A percentile compares a stretch with the other conserved stretches of the same genome.
These are phyloP conservation scores for Arthrobotrys entomopaga DNA, from an alignment of 2,329 filamentous ascomycete genomes.

Conservation along the genomic window DNA sequence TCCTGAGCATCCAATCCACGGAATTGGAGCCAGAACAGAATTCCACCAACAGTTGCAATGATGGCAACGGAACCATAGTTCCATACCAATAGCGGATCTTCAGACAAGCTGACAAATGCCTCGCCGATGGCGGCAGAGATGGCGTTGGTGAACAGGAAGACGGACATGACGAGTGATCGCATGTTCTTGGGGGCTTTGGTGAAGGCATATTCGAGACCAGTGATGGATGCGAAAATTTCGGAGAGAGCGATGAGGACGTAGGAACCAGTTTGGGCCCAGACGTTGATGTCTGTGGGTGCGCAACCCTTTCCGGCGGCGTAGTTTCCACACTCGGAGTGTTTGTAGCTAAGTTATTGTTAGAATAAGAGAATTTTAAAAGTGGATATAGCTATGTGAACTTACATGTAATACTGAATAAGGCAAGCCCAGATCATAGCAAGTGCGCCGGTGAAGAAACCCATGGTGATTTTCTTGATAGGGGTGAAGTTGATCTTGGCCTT, in stretches of 20 bases:
- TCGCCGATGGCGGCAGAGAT: slow-evolving; percentile 77
- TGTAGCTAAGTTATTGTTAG: slow-evolving; percentile 49
- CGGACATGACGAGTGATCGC: slow-evolving; percentile 75
- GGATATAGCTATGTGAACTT: neutral
- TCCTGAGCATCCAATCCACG: slow-evolving; percentile 73
- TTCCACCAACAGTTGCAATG: slow-evolving; percentile 71
- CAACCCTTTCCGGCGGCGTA: slow-evolving; percentile 57
- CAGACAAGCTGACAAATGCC: slow-evolving; percentile 71
- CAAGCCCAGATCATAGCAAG: slow-evolving; percentile 67
- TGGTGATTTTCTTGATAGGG: slow-evolving; percentile 61
- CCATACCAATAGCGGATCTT: slow-evolving; percentile 75
- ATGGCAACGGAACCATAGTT: slow-evolving; percentile 75
- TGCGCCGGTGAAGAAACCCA: slow-evolving; percentile 47
- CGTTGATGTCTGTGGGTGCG: slow-evolving; percentile 70
- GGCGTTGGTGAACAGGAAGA: slow-evolving; percentile 77
- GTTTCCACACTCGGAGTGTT: slow-evolving; percentile 51
- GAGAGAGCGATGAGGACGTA: slow-evolving; percentile 67
- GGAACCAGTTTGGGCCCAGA: slow-evolving; percentile 68
- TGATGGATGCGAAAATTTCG: slow-evolving; percentile 69
- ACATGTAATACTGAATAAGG: slow-evolving; percentile 60
- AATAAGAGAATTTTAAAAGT: neutral
- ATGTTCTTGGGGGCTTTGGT: slow-evolving; percentile 81
- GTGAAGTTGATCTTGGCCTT: slow-evolving; percentile 44
- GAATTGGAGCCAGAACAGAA: slow-evolving; percentile 76
- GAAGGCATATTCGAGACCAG: slow-evolving; percentile 78